phyloP scores from a whole-genome alignment of 306 rosid species.

The Fragaria nilgerrensis region DNA sequence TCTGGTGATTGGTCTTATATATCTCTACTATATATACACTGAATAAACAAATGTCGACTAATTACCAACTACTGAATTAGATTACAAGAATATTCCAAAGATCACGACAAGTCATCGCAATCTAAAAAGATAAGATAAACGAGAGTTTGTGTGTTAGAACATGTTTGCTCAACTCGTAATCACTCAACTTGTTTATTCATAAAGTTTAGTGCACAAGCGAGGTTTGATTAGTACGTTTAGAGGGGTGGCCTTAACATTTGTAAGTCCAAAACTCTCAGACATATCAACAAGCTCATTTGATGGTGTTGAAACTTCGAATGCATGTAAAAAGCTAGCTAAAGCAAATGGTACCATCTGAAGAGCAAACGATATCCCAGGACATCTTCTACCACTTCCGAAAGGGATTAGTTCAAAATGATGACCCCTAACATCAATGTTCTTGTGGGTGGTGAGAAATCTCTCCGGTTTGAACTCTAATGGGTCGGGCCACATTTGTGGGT shows the following conservation, averaged over 20 bases:
- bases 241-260: conserved; percentile 17
- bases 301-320: conserved; percentile 17
- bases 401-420: conserved; percentile 35
- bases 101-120: no score
- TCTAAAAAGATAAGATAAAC: no score
- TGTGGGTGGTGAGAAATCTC: conserved; percentile 36
- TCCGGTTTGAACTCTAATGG: conserved; percentile 34
- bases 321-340: conserved; percentile 31
- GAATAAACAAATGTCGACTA: no score
- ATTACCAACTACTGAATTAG: no score
- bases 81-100: no score
- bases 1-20: no score
- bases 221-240: conserved; percentile 26
- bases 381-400: conserved; percentile 45
- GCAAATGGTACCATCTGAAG: conserved; percentile 13
- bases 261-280: conserved; percentile 29
- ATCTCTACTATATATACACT: no score
- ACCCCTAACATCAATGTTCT: conserved; percentile 23
- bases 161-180: no score
- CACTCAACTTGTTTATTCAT: background rate
- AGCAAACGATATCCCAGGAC: conserved; percentile 30
- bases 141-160: no score
- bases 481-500: conserved; percentile 22
- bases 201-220: background rate
- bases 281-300: conserved; percentile 21